Conservation (phyloP, 2,329 filamentous ascomycete species). For the Hortaea sp. region DNA sequence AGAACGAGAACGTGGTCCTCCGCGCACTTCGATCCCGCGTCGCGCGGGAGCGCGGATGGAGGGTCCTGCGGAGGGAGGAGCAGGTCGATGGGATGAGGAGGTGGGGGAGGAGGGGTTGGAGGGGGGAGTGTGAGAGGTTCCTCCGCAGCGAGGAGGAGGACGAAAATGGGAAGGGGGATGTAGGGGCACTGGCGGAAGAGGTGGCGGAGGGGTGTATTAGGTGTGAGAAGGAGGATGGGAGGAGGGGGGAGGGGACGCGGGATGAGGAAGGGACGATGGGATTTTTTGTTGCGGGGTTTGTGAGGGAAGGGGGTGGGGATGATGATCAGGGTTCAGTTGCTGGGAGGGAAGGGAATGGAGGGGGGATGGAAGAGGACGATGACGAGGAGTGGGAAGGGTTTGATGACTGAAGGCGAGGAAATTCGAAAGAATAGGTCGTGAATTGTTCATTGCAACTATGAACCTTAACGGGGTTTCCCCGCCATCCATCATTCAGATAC, state of each 20-base stretch:
- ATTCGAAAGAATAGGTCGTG: no score
- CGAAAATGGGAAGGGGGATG: neutral
- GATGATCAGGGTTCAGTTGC: neutral
- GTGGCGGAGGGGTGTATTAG: constrained; percentile 69
- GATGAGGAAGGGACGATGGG: constrained; percentile 82
- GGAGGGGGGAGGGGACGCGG: constrained; percentile 47
- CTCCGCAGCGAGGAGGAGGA: neutral
- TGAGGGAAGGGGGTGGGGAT: constrained; percentile 45
- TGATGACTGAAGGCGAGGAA: constrained; percentile 20
- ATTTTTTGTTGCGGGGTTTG: constrained; percentile 88
- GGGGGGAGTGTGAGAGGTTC: constrained; percentile 5
- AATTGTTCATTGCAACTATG: no score
- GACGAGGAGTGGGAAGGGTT: constrained; percentile 36
- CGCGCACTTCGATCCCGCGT: constrained; percentile 58
- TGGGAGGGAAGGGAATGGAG: neutral
- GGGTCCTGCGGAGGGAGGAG: constrained; percentile 57
- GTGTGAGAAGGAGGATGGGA: constrained; percentile 66
- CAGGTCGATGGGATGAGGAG: constrained; percentile 66
- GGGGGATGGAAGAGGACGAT: constrained; percentile 3
- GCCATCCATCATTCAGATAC: no score
- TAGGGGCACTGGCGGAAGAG: constrained; percentile 9
- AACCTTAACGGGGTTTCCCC: no score
- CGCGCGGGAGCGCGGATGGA: constrained; percentile 63
- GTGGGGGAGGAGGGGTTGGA: constrained; percentile 55
- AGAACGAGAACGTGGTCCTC: constrained; percentile 80